Percentiles rank a stretch among this genome's conserved stretches.
phyloP scores from a whole-genome alignment of 169 alveolate genomes.

The Cryptosporidium ryanae region DNA sequence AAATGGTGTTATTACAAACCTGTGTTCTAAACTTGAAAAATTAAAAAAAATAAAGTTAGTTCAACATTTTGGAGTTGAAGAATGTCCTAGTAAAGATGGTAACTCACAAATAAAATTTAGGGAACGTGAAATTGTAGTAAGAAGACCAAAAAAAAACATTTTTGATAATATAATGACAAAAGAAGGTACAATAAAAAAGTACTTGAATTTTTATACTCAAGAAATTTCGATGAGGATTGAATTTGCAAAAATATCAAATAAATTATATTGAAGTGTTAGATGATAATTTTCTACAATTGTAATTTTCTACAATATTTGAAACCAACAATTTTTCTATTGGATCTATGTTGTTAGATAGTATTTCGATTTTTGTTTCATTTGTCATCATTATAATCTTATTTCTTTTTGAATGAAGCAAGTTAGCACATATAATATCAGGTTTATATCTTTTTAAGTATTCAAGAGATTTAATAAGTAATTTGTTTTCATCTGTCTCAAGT shows the following conservation, averaged over 20 bases:
- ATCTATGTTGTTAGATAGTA: background rate
- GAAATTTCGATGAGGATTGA: background rate
- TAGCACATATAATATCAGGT: conserved; percentile 79
- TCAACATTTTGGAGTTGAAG: background rate
- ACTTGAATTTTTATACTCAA: conserved; percentile 27
- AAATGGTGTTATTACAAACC: background rate
- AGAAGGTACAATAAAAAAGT: background rate
- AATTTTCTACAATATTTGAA: conserved; percentile 13
- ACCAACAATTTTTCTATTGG: conserved; percentile 40
- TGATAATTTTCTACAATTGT: background rate
- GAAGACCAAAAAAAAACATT: background rate
- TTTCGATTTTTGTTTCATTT: conserved; percentile 10
- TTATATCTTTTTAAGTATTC: conserved; percentile 76
- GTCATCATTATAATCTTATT: conserved; percentile 35
- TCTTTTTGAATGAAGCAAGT: conserved; percentile 77
- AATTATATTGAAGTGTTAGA: background rate
- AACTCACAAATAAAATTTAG: background rate
- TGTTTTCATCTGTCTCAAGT: conserved; percentile 79
- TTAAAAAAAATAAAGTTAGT: background rate
- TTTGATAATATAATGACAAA: background rate
- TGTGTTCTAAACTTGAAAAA: background rate
- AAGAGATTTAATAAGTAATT: conserved; percentile 75
- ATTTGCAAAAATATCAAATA: background rate
- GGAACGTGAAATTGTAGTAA: background rate
- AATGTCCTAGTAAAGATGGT: background rate